A percentile compares a stretch with the other conserved stretches of the same genome.
phyloP scores from a whole-genome alignment of 1,284 basidiomycete genomes.

The Ustilago shanxiensis region DNA sequence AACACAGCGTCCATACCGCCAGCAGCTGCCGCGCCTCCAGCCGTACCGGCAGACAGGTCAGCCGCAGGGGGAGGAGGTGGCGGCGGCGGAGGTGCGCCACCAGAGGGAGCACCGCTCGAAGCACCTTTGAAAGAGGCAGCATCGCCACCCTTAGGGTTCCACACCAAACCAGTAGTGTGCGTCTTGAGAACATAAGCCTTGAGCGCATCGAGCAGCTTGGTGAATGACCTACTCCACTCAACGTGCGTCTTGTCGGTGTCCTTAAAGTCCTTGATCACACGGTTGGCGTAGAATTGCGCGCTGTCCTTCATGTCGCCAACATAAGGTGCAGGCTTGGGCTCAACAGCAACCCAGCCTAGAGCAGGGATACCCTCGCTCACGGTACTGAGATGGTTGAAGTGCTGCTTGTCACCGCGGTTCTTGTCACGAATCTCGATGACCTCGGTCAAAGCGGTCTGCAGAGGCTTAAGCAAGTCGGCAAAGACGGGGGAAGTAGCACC shows the following conservation, averaged over 20 bases:
- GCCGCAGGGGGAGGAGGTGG: constrained; percentile 72
- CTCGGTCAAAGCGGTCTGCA: constrained; percentile 81
- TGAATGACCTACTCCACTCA: constrained; percentile 86
- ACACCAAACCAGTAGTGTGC: constrained; percentile 87
- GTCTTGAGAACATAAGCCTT: constrained; percentile 87
- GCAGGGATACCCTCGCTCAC: constrained; percentile 85
- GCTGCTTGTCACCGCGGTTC: constrained; percentile 83
- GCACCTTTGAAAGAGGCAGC: constrained; percentile 44
- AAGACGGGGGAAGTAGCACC: constrained; percentile 77
- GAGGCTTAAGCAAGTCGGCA: constrained; percentile 78
- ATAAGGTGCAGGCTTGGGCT: constrained; percentile 84
- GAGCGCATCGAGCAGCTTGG: constrained; percentile 81
- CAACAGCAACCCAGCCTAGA: constrained; percentile 91
- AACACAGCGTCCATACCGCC: constrained; percentile 88
- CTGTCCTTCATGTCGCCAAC: constrained; percentile 89
- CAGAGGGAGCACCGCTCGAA: constrained; percentile 73
- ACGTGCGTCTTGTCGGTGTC: constrained; percentile 84
- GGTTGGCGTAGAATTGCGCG: constrained; percentile 89
- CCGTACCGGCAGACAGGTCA: constrained; percentile 60
- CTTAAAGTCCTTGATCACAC: constrained; percentile 92
- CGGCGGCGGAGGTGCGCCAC: constrained; percentile 73
- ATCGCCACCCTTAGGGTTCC: constrained; percentile 78
- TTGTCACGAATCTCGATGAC: constrained; percentile 85
- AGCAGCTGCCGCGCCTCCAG: constrained; percentile 71
- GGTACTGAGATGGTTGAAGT: constrained; percentile 83